These are phyloP conservation scores for Grosmannia clavigera DNA, from an alignment of 2,329 filamentous ascomycete genomes.

Conservation along the genomic window DNA sequence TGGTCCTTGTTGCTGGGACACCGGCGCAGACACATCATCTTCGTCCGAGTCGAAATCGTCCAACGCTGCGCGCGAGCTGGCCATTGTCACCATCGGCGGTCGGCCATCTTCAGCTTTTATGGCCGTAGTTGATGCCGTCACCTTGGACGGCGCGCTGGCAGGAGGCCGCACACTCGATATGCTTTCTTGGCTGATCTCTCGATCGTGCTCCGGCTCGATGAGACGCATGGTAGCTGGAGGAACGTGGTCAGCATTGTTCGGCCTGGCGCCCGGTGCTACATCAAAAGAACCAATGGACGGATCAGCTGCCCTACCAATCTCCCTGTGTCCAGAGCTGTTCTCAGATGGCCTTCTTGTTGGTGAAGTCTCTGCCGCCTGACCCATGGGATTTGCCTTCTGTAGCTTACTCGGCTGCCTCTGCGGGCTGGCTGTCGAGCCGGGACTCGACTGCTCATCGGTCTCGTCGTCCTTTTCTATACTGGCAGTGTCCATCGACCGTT, in stretches of 20 bases:
- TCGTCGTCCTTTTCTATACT: constrained; percentile 17
- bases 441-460: constrained; percentile 26
- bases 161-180: neutral
- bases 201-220: constrained; percentile 29
- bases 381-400: constrained; percentile 17
- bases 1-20: neutral
- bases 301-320: constrained; percentile 23
- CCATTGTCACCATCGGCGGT: constrained; percentile 43
- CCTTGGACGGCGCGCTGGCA: constrained; percentile 23
- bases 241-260: constrained; percentile 42
- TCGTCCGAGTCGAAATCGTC: constrained; percentile 58
- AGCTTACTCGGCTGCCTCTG: constrained; percentile 55
- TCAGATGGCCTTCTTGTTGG: constrained; percentile 27
- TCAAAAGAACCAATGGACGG: constrained; percentile 5
- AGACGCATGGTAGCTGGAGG: constrained; percentile 45
- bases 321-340: constrained; percentile 16
- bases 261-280: constrained; percentile 24
- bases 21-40: constrained; percentile 17
- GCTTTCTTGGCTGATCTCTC: constrained; percentile 4
- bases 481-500: constrained; percentile 2
- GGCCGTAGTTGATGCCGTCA: constrained; percentile 24
- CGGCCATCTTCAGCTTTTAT: constrained; percentile 31
- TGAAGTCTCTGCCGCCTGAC: constrained; percentile 26
- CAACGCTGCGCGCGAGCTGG: constrained; percentile 51
- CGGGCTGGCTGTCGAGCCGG: constrained; percentile 34